A percentile compares a stretch with the other conserved stretches of the same genome.
phyloP scores from a whole-genome alignment of 2,329 filamentous ascomycete genomes.

The Beauveria asiatica region DNA sequence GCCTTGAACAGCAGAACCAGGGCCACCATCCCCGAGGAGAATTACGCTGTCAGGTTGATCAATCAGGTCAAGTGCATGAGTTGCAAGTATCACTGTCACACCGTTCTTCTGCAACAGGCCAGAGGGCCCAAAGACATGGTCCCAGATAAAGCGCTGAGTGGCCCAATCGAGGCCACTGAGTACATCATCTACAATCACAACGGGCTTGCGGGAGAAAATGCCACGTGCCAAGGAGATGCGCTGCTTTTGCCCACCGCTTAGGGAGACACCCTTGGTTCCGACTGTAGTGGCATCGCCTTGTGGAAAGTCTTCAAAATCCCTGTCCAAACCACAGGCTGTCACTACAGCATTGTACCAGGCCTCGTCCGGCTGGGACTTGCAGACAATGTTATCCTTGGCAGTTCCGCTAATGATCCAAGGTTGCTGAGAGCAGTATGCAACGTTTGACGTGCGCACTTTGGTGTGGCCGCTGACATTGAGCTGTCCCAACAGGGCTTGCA shows the following conservation, averaged over 20 bases:
- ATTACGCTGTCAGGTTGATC: constrained; percentile 15
- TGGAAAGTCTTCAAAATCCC: constrained; percentile 16
- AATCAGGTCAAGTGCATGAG: constrained; percentile 20
- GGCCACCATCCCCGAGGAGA: neutral
- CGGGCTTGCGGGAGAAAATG: constrained; percentile 16
- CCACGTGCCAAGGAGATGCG: constrained; percentile 20
- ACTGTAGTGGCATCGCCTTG: constrained; percentile 17
- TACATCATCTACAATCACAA: constrained; percentile 25
- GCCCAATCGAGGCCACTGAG: constrained; percentile 27
- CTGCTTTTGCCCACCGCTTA: constrained; percentile 22
- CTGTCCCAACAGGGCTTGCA: constrained; percentile 17
- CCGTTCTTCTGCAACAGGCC: constrained; percentile 21
- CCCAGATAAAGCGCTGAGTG: constrained; percentile 29
- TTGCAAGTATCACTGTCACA: constrained; percentile 20
- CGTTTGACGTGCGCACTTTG: constrained; percentile 9
- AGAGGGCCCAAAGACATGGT: constrained; percentile 24
- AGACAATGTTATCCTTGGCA: constrained; percentile 17
- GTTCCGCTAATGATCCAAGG: constrained; percentile 18
- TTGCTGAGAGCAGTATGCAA: constrained; percentile 18
- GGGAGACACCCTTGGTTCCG: constrained; percentile 16
- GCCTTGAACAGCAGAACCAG: neutral
- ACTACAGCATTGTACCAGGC: constrained; percentile 17
- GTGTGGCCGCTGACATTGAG: constrained; percentile 12
- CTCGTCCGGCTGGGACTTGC: constrained; percentile 13
- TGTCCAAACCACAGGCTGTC: constrained; percentile 14